Base-by-base conservation (phyloP, 805 yeast genomes). In the Spathaspora hagerdaliae region DNA sequence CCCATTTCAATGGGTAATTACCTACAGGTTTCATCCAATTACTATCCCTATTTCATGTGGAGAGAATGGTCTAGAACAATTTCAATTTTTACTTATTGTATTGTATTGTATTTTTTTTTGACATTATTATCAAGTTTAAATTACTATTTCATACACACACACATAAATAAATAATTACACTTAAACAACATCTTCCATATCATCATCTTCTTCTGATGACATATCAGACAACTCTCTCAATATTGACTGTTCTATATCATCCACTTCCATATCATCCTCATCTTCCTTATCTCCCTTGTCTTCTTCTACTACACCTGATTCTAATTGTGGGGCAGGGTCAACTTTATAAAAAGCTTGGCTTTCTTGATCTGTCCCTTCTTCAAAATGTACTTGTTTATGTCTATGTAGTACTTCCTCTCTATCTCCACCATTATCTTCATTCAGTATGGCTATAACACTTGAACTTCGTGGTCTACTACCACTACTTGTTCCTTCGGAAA, bases 301-400 rank as follows among this genome's bases (percentile, higher is more conserved):
- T 27, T 29, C 35, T 41, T 43, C 32, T 8, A 43, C 47, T 39
- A 41, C 48, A 13, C 40, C 49, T 10, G 36, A 39, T 11, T 9
- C 12, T 9, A 29, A 9, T 29, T 29, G 32, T 9, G 9, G 12
- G 12, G 32, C 3, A 2, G 2, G 12, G 12, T 29, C 12, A 11
- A 29, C 32, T 11, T 9, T 29, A 9, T 9, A 9, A 29, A 9
- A 9, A 9, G 9, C 32, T 9, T 9, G 32, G 12, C 12, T 11
- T 11, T 29, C 32, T 29, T 29, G 12, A 11, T 9, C 9, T 9
- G 9, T 11, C 32, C 12, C 6, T 11, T 29, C 32, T 29, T 29
- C 32, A 29, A 29, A 29, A 29, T 29, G 32, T 9, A 29, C 32
- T 5, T 29, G 32, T 29, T 11, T 29, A 9, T 29, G 32, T 29